Conservation (phyloP, 2,329 filamentous ascomycete genomes). For the Fusarium coicis region DNA sequence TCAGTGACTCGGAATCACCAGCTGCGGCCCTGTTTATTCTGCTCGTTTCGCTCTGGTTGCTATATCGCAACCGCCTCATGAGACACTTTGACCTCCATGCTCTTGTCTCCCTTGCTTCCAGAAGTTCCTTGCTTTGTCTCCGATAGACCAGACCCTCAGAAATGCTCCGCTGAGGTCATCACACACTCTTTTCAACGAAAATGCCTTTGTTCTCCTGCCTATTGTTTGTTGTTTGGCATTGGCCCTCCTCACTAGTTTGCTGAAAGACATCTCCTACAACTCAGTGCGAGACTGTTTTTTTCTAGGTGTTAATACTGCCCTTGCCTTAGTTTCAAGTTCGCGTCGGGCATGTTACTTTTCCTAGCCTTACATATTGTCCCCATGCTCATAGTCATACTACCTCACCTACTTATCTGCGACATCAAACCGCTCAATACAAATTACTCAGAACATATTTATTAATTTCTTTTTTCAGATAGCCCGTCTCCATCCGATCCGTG, state of each 20-base stretch:
- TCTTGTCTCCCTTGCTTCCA: constrained; percentile 25
- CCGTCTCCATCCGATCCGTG: background rate
- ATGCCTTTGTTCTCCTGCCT: constrained; percentile 1
- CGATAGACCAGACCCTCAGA: constrained; percentile 8
- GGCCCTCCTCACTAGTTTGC: background rate
- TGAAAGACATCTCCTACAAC: constrained; percentile 26
- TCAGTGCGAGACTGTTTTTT: background rate
- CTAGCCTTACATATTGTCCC: constrained; percentile 3
- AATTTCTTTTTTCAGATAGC: background rate
- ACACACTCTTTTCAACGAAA: background rate
- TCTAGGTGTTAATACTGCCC: constrained; percentile 1
- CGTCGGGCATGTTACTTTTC: constrained; percentile 11
- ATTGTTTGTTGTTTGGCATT: constrained; percentile 11
- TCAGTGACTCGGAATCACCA: background rate
- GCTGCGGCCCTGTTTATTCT: background rate
- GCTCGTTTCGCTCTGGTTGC: constrained; percentile 6
- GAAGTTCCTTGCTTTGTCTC: constrained; percentile 1
- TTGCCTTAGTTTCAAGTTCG: constrained; percentile 31
- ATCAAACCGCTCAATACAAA: background rate
- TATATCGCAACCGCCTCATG: constrained; percentile 1
- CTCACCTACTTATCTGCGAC: constrained; percentile 1
- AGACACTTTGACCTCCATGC: constrained; percentile 18
- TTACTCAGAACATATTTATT: background rate
- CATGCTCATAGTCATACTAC: constrained; percentile 20
- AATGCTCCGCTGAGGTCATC: constrained; percentile 4